These are phyloP conservation scores for Colletotrichum lindemuthianum DNA, from an alignment of 2,329 filamentous ascomycete genomes.

Conservation along the genomic window DNA sequence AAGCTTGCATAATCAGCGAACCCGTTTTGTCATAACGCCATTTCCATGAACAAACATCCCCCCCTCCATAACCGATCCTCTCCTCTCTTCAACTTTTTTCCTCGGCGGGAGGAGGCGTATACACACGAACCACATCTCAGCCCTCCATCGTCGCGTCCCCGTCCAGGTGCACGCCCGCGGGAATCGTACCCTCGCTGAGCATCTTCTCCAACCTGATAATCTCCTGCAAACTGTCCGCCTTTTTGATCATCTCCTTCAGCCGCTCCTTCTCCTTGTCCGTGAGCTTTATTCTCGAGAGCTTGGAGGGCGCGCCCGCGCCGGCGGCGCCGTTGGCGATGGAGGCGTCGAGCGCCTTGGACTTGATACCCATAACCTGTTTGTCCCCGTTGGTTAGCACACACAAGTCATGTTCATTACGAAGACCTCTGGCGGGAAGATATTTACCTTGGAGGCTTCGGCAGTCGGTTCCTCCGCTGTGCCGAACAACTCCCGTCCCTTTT, in stretches of 20 bases:
- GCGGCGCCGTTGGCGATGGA: conserved; percentile 54
- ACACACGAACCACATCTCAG: conserved; percentile 44
- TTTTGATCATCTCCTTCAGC: conserved; percentile 86
- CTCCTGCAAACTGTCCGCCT: conserved; percentile 89
- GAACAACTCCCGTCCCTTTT: conserved; percentile 81
- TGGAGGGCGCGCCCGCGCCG: conserved; percentile 58
- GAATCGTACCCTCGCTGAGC: conserved; percentile 87
- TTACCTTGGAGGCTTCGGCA: conserved; percentile 77
- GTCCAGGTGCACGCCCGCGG: conserved; percentile 69
- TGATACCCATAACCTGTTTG: conserved; percentile 82
- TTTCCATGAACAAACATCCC: conserved; percentile 16
- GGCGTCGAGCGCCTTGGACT: conserved; percentile 79
- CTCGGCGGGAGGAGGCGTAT: too few relatives aligned
- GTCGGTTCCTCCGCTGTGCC: conserved; percentile 83
- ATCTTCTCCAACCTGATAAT: conserved; percentile 92
- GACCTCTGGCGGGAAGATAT: background rate
- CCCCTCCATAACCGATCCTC: background rate
- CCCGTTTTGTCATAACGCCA: conserved; percentile 20
- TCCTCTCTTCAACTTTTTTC: background rate
- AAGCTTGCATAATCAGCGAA: background rate
- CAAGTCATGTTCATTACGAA: background rate
- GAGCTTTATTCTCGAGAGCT: conserved; percentile 81
- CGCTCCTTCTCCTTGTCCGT: conserved; percentile 89
- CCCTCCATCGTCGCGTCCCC: conserved; percentile 69
- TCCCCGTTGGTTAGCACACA: background rate